Base-by-base conservation (phyloP, 2,329 filamentous ascomycete species). In the Hypoxylon sp. region DNA sequence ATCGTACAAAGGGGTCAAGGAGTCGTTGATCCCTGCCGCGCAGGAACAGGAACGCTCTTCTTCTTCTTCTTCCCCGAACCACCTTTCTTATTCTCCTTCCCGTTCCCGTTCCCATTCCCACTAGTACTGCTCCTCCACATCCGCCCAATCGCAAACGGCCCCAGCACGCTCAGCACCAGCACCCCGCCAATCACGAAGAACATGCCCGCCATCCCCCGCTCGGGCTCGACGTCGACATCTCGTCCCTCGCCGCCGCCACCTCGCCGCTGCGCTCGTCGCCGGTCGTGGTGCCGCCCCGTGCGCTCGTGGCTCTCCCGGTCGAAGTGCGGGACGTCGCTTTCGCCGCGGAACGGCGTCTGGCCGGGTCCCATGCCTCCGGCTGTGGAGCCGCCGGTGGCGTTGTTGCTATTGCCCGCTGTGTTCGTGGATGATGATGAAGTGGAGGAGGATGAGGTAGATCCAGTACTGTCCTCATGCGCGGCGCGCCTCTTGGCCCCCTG, bases 281-380 rank as follows among this genome's bases (percentile, higher is more conserved):
- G 70, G 59, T 89, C 82, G 62, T 88, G 78, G 23, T 79, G 75
- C 38, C 80, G 77, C 58, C 96, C 90, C 51, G 90, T 95, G 55
- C 83, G 78, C 63, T 85, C 83, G 71, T 96, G 92, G 7, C 80
- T 78, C 30, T 74, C 76, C 29, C 82, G 81, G 73, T 97, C 87
- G 62, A 96, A 99, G 73, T 96, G 89, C 60, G 85, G 83, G 21
- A 91, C 77, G 23, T 85, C 77, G 46, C 82, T 75, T 21, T 75
- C 70, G 41, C 69, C 51, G 1, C 68, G 64, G 58, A 73, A 80
- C 4, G 78, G 75, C 29, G 77, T 72, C 48, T 81, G 78, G 0
- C 83, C 86, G 2, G 78, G 78, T 0, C 83, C 83, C 76, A 87
- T 87, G 0, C 86, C 86, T 12, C 72, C 30, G 15, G 71, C 63